Evolutionary conservation across 441 rosid species (phyloP), one percentile per base, ranked within the genome.

Genomic region (Mallotus repandus): DNA sequence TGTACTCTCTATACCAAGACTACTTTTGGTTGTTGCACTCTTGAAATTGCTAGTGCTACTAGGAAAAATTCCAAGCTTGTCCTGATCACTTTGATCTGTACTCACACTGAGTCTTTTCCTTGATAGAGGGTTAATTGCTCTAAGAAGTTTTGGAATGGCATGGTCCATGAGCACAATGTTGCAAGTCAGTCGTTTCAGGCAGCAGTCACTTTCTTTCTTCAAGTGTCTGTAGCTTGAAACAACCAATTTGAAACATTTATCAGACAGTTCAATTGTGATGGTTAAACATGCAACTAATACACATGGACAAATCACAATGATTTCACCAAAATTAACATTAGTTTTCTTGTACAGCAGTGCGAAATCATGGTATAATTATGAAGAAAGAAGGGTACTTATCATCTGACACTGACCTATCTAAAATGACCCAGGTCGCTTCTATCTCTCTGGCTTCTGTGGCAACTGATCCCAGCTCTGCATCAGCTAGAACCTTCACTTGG

Each of bases 371-470:
- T 19, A 25, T 35, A 12, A 12, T 22, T 58, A 32, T 58, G 22
- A n/a, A 62, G 6, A 43, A n/a, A 62, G 50, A n/a, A 32, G 18
- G 45, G 15, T 38, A 41, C 9, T 9, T 7, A 55, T 19, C 8
- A 48, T 43, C 74, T 63, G 69, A 83, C 77, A 45, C 79, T 66
- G 66, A 85, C 84, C 76, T 66, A 45, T 82, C 88, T 45, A 85
- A 67, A 68, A 85, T 71, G 3, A 82, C 83, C 84, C 86, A 81
- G 45, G 79, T 73, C 2, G 86, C 84, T 72, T 80, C 74, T 22
- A 82, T 69, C 58, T 73, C 73, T 65, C 52, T 53, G 55, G 86
- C 83, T 56, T 68, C 75, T 35, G 63, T 19, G 19, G 84, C 86
- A 25, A 79, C 81, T 4, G 85, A 78, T 49, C 83, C 82, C 1